phyloP scores from a whole-genome alignment of 257 asterid genomes.

The Nicotiana paniculata region DNA sequence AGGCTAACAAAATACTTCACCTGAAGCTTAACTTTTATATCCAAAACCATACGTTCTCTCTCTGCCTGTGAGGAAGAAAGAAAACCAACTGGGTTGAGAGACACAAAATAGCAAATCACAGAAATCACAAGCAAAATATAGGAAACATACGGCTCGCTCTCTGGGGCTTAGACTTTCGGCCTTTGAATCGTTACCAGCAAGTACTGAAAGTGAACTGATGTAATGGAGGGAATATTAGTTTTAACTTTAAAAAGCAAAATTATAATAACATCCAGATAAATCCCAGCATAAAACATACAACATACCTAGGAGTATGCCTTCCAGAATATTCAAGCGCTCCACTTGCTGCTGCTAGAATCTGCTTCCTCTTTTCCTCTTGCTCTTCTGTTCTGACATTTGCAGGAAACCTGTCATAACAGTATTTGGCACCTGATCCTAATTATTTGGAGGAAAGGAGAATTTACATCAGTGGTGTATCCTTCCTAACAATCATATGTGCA shows the following conservation, averaged over 20 bases:
- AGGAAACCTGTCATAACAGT: conserved; percentile 78
- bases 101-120: conserved; percentile 6
- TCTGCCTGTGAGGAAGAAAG: conserved; percentile 60
- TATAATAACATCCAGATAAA: background rate
- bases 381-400: conserved; percentile 65
- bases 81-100: background rate
- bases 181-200: conserved; percentile 54
- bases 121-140: conserved; percentile 16
- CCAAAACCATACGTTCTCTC: conserved; percentile 96
- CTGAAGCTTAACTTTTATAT: conserved; percentile 95
- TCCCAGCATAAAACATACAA: background rate
- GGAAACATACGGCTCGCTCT: conserved; percentile 79
- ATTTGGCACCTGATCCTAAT: conserved; percentile 51
- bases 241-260: background rate
- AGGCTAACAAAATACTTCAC: conserved; percentile 27
- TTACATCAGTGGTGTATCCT: background rate
- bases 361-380: conserved; percentile 87
- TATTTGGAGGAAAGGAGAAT: background rate
- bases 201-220: conserved; percentile 61
- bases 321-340: conserved; percentile 83
- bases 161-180: conserved; percentile 84
- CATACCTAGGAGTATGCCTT: conserved; percentile 55
- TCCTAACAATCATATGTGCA: background rate
- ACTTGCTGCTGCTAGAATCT: conserved; percentile 75
- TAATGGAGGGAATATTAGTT: background rate